Evolutionary conservation across 2,329 filamentous ascomycete species (phyloP), one percentile per base, ranked within the genome.

Genomic region (Penicillium freii): DNA sequence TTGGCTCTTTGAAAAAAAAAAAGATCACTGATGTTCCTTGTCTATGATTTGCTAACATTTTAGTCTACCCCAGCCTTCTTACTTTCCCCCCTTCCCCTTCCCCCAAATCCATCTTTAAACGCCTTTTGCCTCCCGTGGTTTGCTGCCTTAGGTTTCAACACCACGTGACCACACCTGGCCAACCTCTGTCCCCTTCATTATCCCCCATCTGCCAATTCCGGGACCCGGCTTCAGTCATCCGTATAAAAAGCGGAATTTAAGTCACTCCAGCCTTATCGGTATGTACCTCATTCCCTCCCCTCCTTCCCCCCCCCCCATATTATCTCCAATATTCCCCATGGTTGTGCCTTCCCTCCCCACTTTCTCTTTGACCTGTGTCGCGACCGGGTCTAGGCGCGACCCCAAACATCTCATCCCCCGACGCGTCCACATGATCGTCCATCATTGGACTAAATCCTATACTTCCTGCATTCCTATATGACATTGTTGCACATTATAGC

Each of bases 241-340:
- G 69, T 66, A 71, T 69, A 69, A 68, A 69, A 73, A 66, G 73
- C 71, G 71, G 70, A 68, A 72, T 69, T 69, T 65, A 69, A 65
- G 73, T 65, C 73, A 62, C 67, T 69, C 69, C 72, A 75, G 66
- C 71, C 71, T 75, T 71, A 71, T 75, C 73, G 72, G 73, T 75
- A 75, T 71, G 73, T 75, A 70, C 54, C 55, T 62, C 45, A 43
- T 62, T 61, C 53, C 40, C 36, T 58, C 47, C 47, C 62, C 57
- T 55, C 49, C 49, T 46, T 36, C 47, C 54, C 49, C 43, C n/a
- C 47, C 54, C 49, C 46, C 29, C 19, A 36, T 51, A 27, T 47
- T 56, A 29, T 51, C 47, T 58, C 44, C 54, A 40, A 27, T 40
- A n/a, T 23, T 52, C 23, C 29, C 29, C 19, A 44, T 44, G 46